Percentiles rank a stretch among this genome's conserved stretches.
These are phyloP conservation scores for Pulveroboletus sp. DNA, from an alignment of 768 basidiomycete genomes.

Conservation along the genomic window DNA sequence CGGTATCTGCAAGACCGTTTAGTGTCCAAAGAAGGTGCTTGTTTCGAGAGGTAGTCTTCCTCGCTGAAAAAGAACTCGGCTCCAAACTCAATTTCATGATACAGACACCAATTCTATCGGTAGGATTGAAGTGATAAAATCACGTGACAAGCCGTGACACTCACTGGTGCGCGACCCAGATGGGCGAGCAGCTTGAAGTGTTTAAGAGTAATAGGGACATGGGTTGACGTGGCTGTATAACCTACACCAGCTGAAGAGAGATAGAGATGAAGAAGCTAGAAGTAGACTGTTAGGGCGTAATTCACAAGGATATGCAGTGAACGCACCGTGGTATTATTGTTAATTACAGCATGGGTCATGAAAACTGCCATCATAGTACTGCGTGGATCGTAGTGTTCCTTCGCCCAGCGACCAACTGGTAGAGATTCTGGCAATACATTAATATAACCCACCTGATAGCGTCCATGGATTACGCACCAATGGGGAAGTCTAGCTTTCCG, in stretches of 20 bases:
- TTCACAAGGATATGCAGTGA: background rate
- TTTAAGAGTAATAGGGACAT: constrained; percentile 68
- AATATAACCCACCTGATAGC: background rate
- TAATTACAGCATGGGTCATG: constrained; percentile 70
- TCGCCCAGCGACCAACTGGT: constrained; percentile 58
- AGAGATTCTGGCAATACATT: constrained; percentile 42
- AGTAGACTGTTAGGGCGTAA: background rate
- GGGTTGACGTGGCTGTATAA: constrained; percentile 22
- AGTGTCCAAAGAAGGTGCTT: constrained; percentile 15
- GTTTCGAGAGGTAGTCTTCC: constrained; percentile 54
- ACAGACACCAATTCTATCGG: constrained; percentile 48
- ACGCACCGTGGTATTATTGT: constrained; percentile 45
- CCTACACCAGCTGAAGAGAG: constrained; percentile 27
- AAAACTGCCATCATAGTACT: constrained; percentile 61
- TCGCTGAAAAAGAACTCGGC: constrained; percentile 68
- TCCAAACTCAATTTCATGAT: constrained; percentile 58
- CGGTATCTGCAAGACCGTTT: constrained; percentile 26
- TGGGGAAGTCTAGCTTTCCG: constrained; percentile 54
- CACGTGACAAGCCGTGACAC: constrained; percentile 19
- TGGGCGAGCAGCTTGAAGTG: constrained; percentile 73
- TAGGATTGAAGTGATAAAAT: background rate
- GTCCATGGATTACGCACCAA: constrained; percentile 35
- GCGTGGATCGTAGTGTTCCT: constrained; percentile 48
- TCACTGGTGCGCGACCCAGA: constrained; percentile 56
- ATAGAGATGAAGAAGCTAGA: constrained; percentile 47